These are phyloP conservation scores for Boletales sp. DNA, from an alignment of 768 basidiomycete genomes.

Conservation along the genomic window DNA sequence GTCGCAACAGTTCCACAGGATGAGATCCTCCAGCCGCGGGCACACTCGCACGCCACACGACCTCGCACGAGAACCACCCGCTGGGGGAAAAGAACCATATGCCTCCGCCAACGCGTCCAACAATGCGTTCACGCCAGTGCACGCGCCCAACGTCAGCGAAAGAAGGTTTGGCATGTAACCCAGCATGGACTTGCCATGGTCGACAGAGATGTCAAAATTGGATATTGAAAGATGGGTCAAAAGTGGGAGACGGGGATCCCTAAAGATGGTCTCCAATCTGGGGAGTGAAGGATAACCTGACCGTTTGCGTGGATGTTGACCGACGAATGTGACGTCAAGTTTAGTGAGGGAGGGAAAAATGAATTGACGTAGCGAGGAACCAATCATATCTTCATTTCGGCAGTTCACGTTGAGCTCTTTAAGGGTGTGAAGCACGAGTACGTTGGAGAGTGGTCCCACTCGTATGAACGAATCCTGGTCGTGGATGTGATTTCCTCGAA, in stretches of 20 bases:
- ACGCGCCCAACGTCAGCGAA: slow-evolving; percentile 45
- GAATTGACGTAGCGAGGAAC: slow-evolving; percentile 40
- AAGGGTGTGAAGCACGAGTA: slow-evolving; percentile 29
- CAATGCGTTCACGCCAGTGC: slow-evolving; percentile 39
- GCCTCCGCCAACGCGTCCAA: slow-evolving; percentile 40
- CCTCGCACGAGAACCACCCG: slow-evolving; percentile 11
- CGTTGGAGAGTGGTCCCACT: slow-evolving; percentile 24
- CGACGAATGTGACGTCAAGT: slow-evolving; percentile 42
- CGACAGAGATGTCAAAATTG: slow-evolving; percentile 40
- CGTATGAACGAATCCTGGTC: slow-evolving; percentile 30
- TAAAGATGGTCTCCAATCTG: slow-evolving; percentile 50
- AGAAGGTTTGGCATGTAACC: slow-evolving; percentile 50
- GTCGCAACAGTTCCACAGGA: slow-evolving; percentile 50
- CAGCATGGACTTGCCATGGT: slow-evolving; percentile 40
- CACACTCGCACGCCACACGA: slow-evolving; percentile 44
- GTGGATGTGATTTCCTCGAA: slow-evolving; percentile 30
- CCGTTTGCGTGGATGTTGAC: slow-evolving; percentile 22
- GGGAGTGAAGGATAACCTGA: slow-evolving; percentile 35
- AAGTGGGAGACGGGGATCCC: slow-evolving; percentile 50
- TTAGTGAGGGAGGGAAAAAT: slow-evolving; percentile 42
- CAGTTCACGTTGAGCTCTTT: slow-evolving; percentile 44
- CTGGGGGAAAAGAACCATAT: slow-evolving; percentile 22
- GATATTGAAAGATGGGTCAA: slow-evolving; percentile 51
- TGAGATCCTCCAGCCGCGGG: slow-evolving; percentile 47
- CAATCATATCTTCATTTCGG: slow-evolving; percentile 37